Conservation (phyloP, 78 protist species). For the Tieghemostelium lacteum region DNA sequence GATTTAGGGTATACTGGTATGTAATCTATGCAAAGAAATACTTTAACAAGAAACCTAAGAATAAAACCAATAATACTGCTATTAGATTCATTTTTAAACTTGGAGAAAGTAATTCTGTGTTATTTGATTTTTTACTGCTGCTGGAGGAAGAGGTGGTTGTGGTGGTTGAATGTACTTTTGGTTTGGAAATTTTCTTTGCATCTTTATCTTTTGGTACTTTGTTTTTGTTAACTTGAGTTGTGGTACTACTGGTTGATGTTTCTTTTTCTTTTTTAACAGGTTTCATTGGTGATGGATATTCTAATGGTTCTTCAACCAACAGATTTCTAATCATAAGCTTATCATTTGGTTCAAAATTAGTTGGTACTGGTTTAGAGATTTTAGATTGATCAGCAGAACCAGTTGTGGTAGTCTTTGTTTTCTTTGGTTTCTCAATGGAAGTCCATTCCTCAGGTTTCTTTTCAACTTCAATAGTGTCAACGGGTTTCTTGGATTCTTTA, state of each 20-base stretch:
- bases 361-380: slow-evolving; percentile 6
- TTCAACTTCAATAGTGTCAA: slow-evolving; percentile 10
- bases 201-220: background rate
- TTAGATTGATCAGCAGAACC: background rate
- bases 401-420: background rate
- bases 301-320: slow-evolving; percentile 76
- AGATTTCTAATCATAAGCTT: slow-evolving; percentile 27
- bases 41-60: slow-evolving; percentile 27
- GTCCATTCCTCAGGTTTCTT: slow-evolving; percentile 37
- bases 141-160: background rate
- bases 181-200: slow-evolving; percentile 4
- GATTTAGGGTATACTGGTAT: too few relatives aligned
- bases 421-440: slow-evolving; percentile 61
- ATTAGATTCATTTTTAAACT: background rate
- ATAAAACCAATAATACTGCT: slow-evolving; percentile 27
- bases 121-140: background rate
- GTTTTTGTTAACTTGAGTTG: background rate
- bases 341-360: slow-evolving; percentile 23
- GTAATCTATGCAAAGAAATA: slow-evolving; percentile 12
- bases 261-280: slow-evolving; percentile 20
- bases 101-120: slow-evolving; percentile 6
- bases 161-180: background rate
- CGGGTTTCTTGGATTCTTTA: background rate
- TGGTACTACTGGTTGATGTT: background rate
- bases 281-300: slow-evolving; percentile 38